Evolutionary conservation across 176 grass and related monocot genomes (phyloP).

Genomic region (Zoysia pacifica): DNA sequence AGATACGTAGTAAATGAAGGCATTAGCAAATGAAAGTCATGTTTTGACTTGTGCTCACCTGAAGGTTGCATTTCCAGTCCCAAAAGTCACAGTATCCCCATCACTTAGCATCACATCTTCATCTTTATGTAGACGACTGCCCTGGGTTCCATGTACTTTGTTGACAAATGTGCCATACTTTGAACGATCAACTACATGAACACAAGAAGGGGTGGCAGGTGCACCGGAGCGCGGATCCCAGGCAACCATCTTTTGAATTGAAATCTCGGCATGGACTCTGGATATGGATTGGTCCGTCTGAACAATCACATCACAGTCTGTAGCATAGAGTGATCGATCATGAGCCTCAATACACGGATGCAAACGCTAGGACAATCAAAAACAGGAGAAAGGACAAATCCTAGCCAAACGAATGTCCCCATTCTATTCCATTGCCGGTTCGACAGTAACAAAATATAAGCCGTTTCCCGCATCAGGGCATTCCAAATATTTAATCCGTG

Average conservation of each 20-base stretch:
- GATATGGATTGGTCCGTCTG: conserved; percentile 86
- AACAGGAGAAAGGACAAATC: neutral
- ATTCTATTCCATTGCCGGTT: neutral
- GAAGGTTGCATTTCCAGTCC: conserved; percentile 72
- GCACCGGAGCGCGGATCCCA: conserved; percentile 54
- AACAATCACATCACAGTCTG: conserved; percentile 88
- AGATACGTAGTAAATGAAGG: conserved; percentile 1
- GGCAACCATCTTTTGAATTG: conserved; percentile 70
- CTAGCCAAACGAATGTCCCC: neutral
- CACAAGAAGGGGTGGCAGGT: conserved; percentile 57
- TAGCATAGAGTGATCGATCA: conserved; percentile 16
- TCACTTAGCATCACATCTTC: conserved; percentile 60
- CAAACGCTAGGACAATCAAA: neutral
- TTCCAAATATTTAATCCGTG: neutral
- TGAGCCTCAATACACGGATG: neutral
- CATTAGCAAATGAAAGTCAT: neutral
- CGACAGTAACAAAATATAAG: conserved; percentile 1
- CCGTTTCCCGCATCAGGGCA: neutral
- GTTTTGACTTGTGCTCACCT: conserved; percentile 55
- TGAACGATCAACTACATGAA: conserved; percentile 65
- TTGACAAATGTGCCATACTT: conserved; percentile 89
- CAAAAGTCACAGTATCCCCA: conserved; percentile 82
- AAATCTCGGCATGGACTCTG: conserved; percentile 80
- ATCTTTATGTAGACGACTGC: conserved; percentile 62
- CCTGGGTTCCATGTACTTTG: conserved; percentile 60